Evolutionary conservation across 2,329 filamentous ascomycete species (phyloP), one percentile per base, ranked within the genome.

Genomic region (Stachybotrys chlorohalonatus): DNA sequence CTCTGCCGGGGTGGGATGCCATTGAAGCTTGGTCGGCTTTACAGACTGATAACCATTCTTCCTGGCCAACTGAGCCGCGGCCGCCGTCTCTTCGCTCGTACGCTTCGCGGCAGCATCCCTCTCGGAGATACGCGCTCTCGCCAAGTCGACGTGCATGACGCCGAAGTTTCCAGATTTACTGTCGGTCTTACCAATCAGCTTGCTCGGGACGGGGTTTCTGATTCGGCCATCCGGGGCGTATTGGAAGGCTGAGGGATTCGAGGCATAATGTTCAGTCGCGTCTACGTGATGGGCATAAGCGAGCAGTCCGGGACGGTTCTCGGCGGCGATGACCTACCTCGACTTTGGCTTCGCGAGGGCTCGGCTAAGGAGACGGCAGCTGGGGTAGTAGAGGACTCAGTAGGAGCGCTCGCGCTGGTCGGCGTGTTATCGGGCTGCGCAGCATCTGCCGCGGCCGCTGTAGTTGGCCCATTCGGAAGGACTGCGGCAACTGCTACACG

Each of bases 111-210:
- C 76, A 52, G 77, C 76, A 62, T 79, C 75, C 51, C 79, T 72
- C 47, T 76, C 72, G 52, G 76, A 70, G 46, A 75, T 73, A 55
- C 76, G 73, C 57, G 71, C 68, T 63, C 69, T 73, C 54, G 70
- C 62, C 31, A 81, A 70, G 39, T 78, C 75, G 72, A 86, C 83
- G 55, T 84, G 80, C 76, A 86, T 83, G 47, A 85, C 80, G 49
- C 75, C 73, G 64, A 86, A 86, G 59, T 83, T 84, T 31, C 82
- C 82, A 56, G 79, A 80, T 61, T 76, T 78, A 31, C 73, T 71
- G 58, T 79, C 75, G 17, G 79, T 77, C 59, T 78, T 80, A 56
- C 80, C 80, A 63, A 84, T 82, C 53, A 85, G 70, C 64, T 84
- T 85, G 66, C 77, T 82, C 5, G 83, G 82, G 2, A 85, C 76